Base-by-base conservation (phyloP, 2,329 filamentous ascomycete species). In the Penicillium palitans region DNA sequence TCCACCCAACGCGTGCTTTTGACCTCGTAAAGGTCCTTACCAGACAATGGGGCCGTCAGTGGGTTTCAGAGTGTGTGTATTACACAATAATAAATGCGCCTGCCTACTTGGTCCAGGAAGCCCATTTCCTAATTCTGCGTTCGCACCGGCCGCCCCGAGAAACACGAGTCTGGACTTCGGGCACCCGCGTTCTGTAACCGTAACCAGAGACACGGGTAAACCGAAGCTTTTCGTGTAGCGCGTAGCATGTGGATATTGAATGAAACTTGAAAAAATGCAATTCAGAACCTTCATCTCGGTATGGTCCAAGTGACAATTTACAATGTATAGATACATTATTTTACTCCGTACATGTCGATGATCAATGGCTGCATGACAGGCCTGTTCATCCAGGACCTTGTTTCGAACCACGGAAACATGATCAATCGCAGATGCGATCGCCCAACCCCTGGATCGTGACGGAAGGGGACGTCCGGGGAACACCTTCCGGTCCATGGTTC, bases 401-500 rank as follows among this genome's bases (percentile, higher is more conserved):
- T 49, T 35, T 48, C 4, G 35, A 54, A 37, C 50, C 33, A 27
- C 13, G 50, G 42, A 40, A 48, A 57, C 21, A 39, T 57, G 35
- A 21, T 54, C 17, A 54, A 60, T 60, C 24, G 40, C 17, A 46
- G 49, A 35, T 49, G 41, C 52, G 59, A 63, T 60, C 62, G 39
- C 41, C 48, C 48, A 27, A 47, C 21, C 51, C 40, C 59, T 58
- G 50, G 47, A 57, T 60, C 46, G 53, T 44, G 49, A 56, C 53
- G 51, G 59, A 57, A 60, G 44, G 55, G 50, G 44, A n/a, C 31
- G 50, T 58, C 64, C 61, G 62, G 62, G 62, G 62, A 63, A 64
- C 46, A 27, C 6, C 24, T 51, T 19, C 61, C 59, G 58, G 62
- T 58, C 66, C 66, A 66, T 66, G 66, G 66, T 66, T 64, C 60